Percentiles rank a stretch among this genome's conserved stretches.
phyloP scores from a whole-genome alignment of 1,284 basidiomycete species.

The Cystobasidiaceae sp. region DNA sequence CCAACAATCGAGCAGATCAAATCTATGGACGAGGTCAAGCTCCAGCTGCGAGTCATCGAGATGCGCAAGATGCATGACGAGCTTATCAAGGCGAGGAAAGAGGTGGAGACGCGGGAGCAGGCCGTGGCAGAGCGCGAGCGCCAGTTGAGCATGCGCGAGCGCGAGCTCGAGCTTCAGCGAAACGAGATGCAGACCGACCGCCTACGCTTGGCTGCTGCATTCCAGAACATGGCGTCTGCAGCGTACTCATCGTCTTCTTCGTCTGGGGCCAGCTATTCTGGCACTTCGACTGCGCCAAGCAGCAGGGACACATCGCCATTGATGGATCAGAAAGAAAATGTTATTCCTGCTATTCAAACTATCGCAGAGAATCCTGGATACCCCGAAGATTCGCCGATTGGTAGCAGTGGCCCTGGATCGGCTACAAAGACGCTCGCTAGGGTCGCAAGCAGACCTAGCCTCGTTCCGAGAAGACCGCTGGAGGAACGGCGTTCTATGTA shows the following conservation, averaged over 20 bases:
- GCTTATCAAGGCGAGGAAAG: neutral
- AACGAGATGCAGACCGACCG: constrained; percentile 34
- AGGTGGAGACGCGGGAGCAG: constrained; percentile 54
- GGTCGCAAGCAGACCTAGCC: constrained; percentile 41
- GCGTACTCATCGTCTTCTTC: constrained; percentile 24
- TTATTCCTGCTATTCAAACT: constrained; percentile 23
- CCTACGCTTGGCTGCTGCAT: constrained; percentile 3
- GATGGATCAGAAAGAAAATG: constrained; percentile 27
- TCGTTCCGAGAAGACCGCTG: constrained; percentile 40
- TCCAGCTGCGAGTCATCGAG: constrained; percentile 54
- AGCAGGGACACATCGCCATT: constrained; percentile 23
- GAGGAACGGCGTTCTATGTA: constrained; percentile 39
- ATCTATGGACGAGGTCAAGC: constrained; percentile 41
- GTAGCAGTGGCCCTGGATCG: constrained; percentile 2
- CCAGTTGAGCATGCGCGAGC: constrained; percentile 46
- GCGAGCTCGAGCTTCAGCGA: constrained; percentile 32
- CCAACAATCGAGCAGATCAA: constrained; percentile 42
- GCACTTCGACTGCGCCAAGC: constrained; percentile 24
- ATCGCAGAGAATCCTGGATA: neutral
- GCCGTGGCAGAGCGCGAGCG: constrained; percentile 56
- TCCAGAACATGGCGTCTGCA: neutral
- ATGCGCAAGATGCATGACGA: constrained; percentile 64
- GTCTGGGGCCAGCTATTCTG: neutral
- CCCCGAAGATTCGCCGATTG: constrained; percentile 6
- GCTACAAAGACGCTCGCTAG: constrained; percentile 33